Conservation (phyloP, 2,329 filamentous ascomycete species). For the Ceratocystis eucalypticola region DNA sequence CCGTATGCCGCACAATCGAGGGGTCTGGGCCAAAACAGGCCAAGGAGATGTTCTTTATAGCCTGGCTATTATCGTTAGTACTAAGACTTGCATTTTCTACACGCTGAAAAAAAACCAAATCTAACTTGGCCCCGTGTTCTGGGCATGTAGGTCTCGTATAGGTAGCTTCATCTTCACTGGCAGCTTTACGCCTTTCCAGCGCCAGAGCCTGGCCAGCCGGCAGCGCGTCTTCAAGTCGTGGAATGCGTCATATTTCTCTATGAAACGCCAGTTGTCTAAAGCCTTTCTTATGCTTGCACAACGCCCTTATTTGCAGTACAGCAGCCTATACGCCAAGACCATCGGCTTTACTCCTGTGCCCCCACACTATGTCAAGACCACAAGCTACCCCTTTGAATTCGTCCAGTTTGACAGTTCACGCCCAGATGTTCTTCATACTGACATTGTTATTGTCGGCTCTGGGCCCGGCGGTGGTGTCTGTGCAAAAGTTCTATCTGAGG, state of each 20-base stretch:
- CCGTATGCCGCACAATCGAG: conserved; percentile 33
- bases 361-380: conserved; percentile 35
- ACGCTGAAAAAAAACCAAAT: not conserved
- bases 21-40: conserved; percentile 26
- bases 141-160: conserved; percentile 40
- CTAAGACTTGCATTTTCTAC: not conserved
- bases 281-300: conserved; percentile 42
- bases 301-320: conserved; percentile 42
- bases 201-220: conserved; percentile 46
- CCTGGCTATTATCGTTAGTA: conserved; percentile 34
- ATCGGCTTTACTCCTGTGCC: conserved; percentile 46
- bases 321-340: conserved; percentile 39
- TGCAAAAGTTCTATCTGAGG: conserved; percentile 68
- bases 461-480: conserved; percentile 74
- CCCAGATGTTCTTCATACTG: conserved; percentile 26
- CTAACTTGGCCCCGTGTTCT: not conserved
- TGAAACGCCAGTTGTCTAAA: conserved; percentile 43
- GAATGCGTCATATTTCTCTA: conserved; percentile 41
- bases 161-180: conserved; percentile 56
- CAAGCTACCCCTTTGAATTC: conserved; percentile 45
- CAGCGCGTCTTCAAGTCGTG: conserved; percentile 50
- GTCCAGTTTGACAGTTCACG: conserved; percentile 37
- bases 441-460: conserved; percentile 75
- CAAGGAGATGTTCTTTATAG: conserved; percentile 29
- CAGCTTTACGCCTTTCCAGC: conserved; percentile 46